Evolutionary conservation across 202 grass and related monocot genomes (phyloP), one percentile per base, ranked within the genome.

Genomic region (Dendrocalamus latiflorus): DNA sequence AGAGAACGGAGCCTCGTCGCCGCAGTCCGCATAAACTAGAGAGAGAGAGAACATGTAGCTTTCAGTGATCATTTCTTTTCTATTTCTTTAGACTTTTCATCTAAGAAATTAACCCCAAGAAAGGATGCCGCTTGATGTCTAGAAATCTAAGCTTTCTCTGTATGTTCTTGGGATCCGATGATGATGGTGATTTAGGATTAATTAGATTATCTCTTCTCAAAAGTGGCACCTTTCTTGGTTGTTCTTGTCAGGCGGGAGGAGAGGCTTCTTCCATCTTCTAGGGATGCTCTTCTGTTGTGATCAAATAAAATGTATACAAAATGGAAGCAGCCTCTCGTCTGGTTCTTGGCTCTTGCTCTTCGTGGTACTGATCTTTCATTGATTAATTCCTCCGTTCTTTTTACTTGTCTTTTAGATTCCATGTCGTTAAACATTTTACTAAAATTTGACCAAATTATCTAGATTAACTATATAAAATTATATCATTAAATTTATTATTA

Each of bases 61-160:
- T 84, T 65, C 89, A 70, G 76, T n/a, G 81, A 83, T 77, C 68
- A 70, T 84, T 90, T 67, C 70, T 71, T 87, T 75, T 33, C 34
- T n/a, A 69, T 82, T 82, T 65, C 24, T 20, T 75, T 89, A 85
- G 81, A 10, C 25, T 75, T 54, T 12, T 6, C 69, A 62, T 55
- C 83, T 79, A 78, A 86, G 88, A 90, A 89, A 90, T 90, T 90
- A 86, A 86, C 88, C 88, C 76, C 57, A 73, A 86, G 83, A 82
- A 82, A 85, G 82, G 77, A 75, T 54, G 80, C 68, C 84, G 57
- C 56, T 44, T 81, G 54, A 53, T 82, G 81, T 65, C 64, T 85
- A 85, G 87, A 81, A 81, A 75, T 80, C 76, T 38, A 89, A 80
- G 82, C 64, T 85, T 42, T 48, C 36, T 34, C 26, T 59, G 9